Evolutionary conservation across 2,329 filamentous ascomycete species (phyloP).

Genomic region (Apiospora saccharicola): DNA sequence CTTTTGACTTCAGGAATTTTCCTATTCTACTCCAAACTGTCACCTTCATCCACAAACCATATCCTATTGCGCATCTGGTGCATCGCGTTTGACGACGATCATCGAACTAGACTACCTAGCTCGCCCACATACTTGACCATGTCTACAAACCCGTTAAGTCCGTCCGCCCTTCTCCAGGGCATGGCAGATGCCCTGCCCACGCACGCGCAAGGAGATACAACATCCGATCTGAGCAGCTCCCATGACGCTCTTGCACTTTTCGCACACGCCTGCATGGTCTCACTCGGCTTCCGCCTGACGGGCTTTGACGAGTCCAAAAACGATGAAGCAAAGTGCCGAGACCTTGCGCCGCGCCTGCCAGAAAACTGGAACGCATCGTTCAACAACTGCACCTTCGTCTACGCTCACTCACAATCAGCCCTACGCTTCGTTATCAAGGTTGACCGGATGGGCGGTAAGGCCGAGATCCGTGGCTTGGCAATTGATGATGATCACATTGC

Average conservation of each 20-base stretch:
- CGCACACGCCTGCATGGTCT: constrained; percentile 81
- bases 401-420: constrained; percentile 84
- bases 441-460: constrained; percentile 81
- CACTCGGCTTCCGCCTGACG: constrained; percentile 80
- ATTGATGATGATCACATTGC: constrained; percentile 82
- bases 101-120: neutral
- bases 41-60: neutral
- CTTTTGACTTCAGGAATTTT: too few relatives aligned
- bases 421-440: constrained; percentile 85
- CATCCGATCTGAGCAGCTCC: constrained; percentile 71
- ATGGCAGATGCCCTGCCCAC: constrained; percentile 69
- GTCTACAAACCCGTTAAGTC: constrained; percentile 48
- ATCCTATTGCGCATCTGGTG: neutral
- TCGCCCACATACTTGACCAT: constrained; percentile 28
- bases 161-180: constrained; percentile 56
- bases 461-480: constrained; percentile 82
- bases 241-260: constrained; percentile 88
- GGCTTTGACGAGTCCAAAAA: constrained; percentile 86
- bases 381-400: constrained; percentile 81
- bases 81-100: neutral
- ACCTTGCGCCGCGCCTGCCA: constrained; percentile 70
- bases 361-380: constrained; percentile 79
- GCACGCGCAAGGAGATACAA: constrained; percentile 58
- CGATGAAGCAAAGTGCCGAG: constrained; percentile 66
- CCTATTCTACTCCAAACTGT: neutral